phyloP scores from a whole-genome alignment of 257 asterid genomes.

The Solanum paucissectum region DNA sequence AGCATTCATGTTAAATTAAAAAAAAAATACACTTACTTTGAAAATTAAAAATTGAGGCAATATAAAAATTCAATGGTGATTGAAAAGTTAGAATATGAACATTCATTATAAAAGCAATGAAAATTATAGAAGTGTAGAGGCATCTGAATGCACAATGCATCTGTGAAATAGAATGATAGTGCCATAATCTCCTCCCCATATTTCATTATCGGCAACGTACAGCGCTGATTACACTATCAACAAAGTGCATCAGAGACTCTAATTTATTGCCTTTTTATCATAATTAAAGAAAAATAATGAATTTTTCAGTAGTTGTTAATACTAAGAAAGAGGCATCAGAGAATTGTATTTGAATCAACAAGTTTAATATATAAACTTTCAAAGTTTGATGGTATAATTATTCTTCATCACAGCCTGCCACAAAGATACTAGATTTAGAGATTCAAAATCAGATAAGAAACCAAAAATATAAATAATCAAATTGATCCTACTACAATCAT shows the following conservation, averaged over 20 bases:
- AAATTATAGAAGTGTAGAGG: neutral
- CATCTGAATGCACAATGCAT: slow-evolving; percentile 6
- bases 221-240: slow-evolving; percentile 15
- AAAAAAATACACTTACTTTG: too few relatives aligned
- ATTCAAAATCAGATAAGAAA: neutral
- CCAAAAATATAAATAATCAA: too few relatives aligned
- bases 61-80: too few relatives aligned
- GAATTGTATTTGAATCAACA: neutral
- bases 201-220: slow-evolving; percentile 20
- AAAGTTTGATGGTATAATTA: slow-evolving; percentile 2
- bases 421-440: neutral
- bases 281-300: neutral
- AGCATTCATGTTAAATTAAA: too few relatives aligned
- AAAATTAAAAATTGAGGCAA: too few relatives aligned
- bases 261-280: slow-evolving; percentile 17
- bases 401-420: slow-evolving; percentile 2
- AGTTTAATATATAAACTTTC: neutral
- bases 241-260: slow-evolving; percentile 24
- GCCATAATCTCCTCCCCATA: slow-evolving; percentile 16
- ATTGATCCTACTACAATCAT: too few relatives aligned
- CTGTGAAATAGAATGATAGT: neutral
- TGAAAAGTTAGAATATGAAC: too few relatives aligned
- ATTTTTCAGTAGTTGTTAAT: neutral
- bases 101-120: neutral
- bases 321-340: neutral